Evolutionary conservation across 805 yeast genomes (phyloP).

Genomic region (Kluyveromyces wickerhamii): DNA sequence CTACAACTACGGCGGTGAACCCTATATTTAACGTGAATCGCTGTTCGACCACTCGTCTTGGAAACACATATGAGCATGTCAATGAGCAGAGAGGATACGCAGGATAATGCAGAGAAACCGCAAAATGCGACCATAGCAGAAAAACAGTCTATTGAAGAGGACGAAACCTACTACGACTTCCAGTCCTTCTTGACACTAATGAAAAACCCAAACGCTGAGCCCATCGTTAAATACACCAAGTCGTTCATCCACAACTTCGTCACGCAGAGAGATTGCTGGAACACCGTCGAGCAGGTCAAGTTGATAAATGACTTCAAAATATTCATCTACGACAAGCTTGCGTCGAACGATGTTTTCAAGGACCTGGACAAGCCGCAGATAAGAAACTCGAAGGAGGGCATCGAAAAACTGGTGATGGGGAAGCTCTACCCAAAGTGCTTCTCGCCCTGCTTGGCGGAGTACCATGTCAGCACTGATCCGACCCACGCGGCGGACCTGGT

Average conservation of each 20-base stretch:
- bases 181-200: slow-evolving; percentile 69
- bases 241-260: slow-evolving; percentile 73
- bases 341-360: slow-evolving; percentile 63
- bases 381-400: slow-evolving; percentile 76
- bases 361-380: slow-evolving; percentile 51
- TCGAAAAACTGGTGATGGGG: slow-evolving; percentile 89
- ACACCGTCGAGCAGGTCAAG: slow-evolving; percentile 69
- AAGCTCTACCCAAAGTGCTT: slow-evolving; percentile 70
- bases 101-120: too few relatives aligned
- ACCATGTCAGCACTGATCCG: slow-evolving; percentile 36
- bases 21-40: too few relatives aligned
- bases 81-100: too few relatives aligned
- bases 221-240: slow-evolving; percentile 75
- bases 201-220: slow-evolving; percentile 72
- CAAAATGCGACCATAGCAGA: not conserved
- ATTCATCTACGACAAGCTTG: slow-evolving; percentile 60
- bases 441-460: slow-evolving; percentile 48
- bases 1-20: too few relatives aligned
- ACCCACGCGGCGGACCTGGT: slow-evolving; percentile 57
- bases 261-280: slow-evolving; percentile 52
- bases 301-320: slow-evolving; percentile 67
- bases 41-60: too few relatives aligned
- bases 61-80: too few relatives aligned
- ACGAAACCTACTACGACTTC: slow-evolving; percentile 53
- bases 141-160: not conserved